phyloP scores from a whole-genome alignment of 75 land plant species.

The Adiantum capillusveneris region DNA sequence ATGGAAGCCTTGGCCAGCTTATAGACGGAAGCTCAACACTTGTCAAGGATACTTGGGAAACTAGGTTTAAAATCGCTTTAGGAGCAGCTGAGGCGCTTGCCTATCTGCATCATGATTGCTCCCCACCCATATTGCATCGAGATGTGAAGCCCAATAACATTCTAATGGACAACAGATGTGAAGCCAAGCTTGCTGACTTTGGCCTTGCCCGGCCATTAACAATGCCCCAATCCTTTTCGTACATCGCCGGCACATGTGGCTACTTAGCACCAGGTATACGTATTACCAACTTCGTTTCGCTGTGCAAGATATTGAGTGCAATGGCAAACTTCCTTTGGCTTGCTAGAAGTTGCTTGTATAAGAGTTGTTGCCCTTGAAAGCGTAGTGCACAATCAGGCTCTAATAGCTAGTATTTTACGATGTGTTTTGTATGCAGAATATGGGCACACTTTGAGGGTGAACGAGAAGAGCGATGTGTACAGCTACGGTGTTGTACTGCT shows the following conservation, averaged over 20 bases:
- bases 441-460: slow-evolving; percentile 55
- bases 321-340: too few relatives aligned
- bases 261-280: slow-evolving; percentile 32
- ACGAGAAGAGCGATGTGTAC: slow-evolving; percentile 79
- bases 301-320: neutral
- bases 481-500: slow-evolving; percentile 92
- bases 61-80: too few relatives aligned
- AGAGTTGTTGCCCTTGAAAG: too few relatives aligned
- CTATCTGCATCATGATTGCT: slow-evolving; percentile 53
- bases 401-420: too few relatives aligned
- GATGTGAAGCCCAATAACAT: slow-evolving; percentile 52
- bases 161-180: slow-evolving; percentile 34
- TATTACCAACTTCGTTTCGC: neutral
- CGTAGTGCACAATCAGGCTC: too few relatives aligned
- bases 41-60: slow-evolving; percentile 12
- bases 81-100: slow-evolving; percentile 5
- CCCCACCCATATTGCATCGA: slow-evolving; percentile 39
- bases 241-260: slow-evolving; percentile 25
- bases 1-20: slow-evolving; percentile 50
- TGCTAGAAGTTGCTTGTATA: too few relatives aligned
- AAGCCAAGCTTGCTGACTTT: slow-evolving; percentile 51
- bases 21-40: slow-evolving; percentile 32
- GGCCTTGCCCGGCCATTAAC: slow-evolving; percentile 30
- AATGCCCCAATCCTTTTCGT: slow-evolving; percentile 14
- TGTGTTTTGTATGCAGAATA: slow-evolving; percentile 43